Conservation (phyloP, 176 grass and related monocot genomes). For the Ensete ventricosum region DNA sequence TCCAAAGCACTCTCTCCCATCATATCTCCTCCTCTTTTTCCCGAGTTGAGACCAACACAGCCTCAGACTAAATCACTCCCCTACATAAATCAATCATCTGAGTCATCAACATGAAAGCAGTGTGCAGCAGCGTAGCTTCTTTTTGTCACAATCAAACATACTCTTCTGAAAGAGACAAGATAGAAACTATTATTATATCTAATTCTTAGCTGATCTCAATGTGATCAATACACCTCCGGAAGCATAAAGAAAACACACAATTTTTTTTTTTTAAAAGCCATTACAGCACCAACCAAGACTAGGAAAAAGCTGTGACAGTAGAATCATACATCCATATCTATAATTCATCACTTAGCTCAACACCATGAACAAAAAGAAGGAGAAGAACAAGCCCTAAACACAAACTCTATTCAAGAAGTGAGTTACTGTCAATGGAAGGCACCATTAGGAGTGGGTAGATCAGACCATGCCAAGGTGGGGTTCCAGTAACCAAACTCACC, state of each 20-base stretch:
- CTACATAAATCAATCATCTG: too few relatives aligned
- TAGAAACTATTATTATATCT: not conserved
- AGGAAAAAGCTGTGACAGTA: not conserved
- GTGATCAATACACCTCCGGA: not conserved
- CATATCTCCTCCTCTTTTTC: constrained; percentile 7
- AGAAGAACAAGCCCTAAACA: constrained; percentile 5
- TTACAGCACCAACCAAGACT: not conserved
- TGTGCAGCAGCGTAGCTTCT: too few relatives aligned
- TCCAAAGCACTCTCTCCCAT: constrained; percentile 5
- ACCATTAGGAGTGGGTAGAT: constrained; percentile 16
- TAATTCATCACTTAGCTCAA: not conserved
- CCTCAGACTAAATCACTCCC: too few relatives aligned
- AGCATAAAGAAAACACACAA: not conserved
- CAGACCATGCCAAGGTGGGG: not conserved
- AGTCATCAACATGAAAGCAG: too few relatives aligned
- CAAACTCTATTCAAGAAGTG: not conserved
- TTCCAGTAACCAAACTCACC: constrained; percentile 18
- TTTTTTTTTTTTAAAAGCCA: not conserved
- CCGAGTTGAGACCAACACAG: not conserved
- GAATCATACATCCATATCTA: not conserved
- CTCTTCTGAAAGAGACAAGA: not conserved
- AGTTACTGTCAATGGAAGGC: not conserved
- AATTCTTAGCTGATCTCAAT: not conserved
- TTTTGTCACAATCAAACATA: not conserved
- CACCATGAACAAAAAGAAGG: not conserved